phyloP scores from a whole-genome alignment of 495 filamentous ascomycete genomes.

The Gamarada debralockiae region DNA sequence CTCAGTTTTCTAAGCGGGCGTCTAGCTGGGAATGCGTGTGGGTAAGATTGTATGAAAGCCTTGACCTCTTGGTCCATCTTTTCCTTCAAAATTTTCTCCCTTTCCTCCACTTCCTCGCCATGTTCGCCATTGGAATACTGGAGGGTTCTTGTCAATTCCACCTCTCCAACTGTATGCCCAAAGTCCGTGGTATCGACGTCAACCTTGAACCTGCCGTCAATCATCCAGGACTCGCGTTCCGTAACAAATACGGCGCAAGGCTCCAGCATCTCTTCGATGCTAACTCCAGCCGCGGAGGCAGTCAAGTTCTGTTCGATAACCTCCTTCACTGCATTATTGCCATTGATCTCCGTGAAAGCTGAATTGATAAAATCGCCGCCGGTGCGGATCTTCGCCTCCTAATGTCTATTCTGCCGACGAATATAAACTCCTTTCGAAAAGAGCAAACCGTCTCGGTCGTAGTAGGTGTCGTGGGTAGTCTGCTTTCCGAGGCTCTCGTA shows the following conservation, averaged over 20 bases:
- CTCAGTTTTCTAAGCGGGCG: slow-evolving; percentile 35
- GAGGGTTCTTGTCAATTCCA: slow-evolving; percentile 29
- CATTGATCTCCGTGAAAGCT: slow-evolving; percentile 27
- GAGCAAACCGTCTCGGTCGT: slow-evolving; percentile 25
- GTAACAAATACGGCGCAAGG: slow-evolving; percentile 29
- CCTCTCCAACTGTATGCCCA: slow-evolving; percentile 36
- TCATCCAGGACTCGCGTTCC: slow-evolving; percentile 27
- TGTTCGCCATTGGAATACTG: no score
- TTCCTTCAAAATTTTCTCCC: slow-evolving; percentile 26
- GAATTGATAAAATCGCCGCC: slow-evolving; percentile 26
- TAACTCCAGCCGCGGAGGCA: slow-evolving; percentile 7
- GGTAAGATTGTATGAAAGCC: slow-evolving; percentile 33
- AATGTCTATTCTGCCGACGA: slow-evolving; percentile 24
- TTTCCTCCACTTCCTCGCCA: slow-evolving; percentile 14
- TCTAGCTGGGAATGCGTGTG: slow-evolving; percentile 32
- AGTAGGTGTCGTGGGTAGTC: slow-evolving; percentile 31
- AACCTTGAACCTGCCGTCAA: slow-evolving; percentile 31
- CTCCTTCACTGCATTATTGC: slow-evolving; percentile 6
- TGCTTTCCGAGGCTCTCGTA: slow-evolving; percentile 19
- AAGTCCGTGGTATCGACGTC: slow-evolving; percentile 32
- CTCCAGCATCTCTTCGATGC: slow-evolving; percentile 15
- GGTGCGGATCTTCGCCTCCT: slow-evolving; percentile 29
- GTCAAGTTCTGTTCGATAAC: slow-evolving; percentile 9
- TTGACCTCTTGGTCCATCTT: slow-evolving; percentile 31
- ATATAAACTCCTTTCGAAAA: slow-evolving; percentile 28